Evolutionary conservation across 495 filamentous ascomycete genomes (phyloP).

Genomic region (Penicillium lividum): DNA sequence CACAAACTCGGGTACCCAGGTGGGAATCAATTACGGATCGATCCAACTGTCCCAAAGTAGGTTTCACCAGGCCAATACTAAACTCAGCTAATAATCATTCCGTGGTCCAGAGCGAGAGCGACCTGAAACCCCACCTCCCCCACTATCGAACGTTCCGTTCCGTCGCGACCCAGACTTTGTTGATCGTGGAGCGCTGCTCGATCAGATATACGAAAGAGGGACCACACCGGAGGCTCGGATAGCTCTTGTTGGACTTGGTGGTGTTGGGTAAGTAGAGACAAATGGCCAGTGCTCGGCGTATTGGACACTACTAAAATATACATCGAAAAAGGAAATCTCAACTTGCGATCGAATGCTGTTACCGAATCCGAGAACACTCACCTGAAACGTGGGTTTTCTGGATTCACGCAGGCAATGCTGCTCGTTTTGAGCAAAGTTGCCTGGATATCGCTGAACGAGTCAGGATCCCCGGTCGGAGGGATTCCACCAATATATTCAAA

Average conservation of each 20-base stretch:
- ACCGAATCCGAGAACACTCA: slow-evolving; percentile 31
- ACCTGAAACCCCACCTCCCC: too few species aligned
- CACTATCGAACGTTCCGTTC: too few species aligned
- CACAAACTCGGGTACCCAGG: too few species aligned
- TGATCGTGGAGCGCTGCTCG: too few species aligned
- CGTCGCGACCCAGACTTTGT: neutral
- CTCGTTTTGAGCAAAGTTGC: slow-evolving; percentile 42
- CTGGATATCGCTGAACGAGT: slow-evolving; percentile 38
- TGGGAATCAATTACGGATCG: too few species aligned
- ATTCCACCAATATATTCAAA: neutral
- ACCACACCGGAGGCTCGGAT: neutral
- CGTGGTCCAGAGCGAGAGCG: too few species aligned
- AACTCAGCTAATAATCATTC: too few species aligned
- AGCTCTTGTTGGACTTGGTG: slow-evolving; percentile 5
- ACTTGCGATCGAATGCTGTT: slow-evolving; percentile 42
- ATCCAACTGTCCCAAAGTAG: too few species aligned
- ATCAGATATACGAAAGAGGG: too few species aligned
- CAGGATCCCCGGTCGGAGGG: neutral
- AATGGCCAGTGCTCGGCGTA: neutral
- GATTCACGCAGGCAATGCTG: slow-evolving; percentile 43
- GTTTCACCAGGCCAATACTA: too few species aligned
- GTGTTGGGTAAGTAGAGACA: slow-evolving; percentile 8
- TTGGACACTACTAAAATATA: neutral
- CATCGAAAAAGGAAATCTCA: slow-evolving; percentile 37
- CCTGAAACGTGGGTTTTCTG: slow-evolving; percentile 53